Evolutionary conservation across 208 protist species (phyloP).

Genomic region (Trypanosomatidae sp.): DNA sequence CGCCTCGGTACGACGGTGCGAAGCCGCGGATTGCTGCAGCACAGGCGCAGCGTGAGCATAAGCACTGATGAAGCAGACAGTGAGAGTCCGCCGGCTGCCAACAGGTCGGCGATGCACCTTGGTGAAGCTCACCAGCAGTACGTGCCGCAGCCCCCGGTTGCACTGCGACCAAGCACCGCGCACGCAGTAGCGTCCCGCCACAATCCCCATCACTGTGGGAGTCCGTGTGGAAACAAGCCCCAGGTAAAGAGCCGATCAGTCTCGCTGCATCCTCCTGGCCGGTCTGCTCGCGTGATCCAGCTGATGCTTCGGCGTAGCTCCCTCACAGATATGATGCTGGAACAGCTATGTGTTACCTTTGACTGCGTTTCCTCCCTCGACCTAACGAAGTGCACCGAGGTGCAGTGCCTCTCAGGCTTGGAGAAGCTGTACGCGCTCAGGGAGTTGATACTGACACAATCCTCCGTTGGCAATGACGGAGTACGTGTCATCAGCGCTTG

Average conservation of each 20-base stretch:
- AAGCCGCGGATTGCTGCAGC: conserved; percentile 7
- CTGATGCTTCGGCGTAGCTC: conserved; percentile 24
- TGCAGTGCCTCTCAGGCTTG: conserved; percentile 41
- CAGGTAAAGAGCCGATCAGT: not conserved
- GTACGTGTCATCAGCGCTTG: conserved; percentile 40
- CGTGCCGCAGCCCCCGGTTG: conserved; percentile 21
- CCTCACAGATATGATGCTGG: conserved; percentile 16
- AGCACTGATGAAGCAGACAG: not conserved
- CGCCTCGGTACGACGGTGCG: conserved; percentile 4
- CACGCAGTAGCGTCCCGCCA: not conserved
- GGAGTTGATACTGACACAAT: conserved; percentile 31
- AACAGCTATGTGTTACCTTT: conserved; percentile 16
- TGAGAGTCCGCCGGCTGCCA: not conserved
- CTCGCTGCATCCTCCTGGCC: not conserved
- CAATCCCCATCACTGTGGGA: conserved; percentile 1
- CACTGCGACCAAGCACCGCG: conserved; percentile 16
- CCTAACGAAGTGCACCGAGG: conserved; percentile 43
- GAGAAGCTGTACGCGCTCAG: conserved; percentile 24
- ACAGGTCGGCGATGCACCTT: conserved; percentile 7
- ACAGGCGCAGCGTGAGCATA: conserved; percentile 5
- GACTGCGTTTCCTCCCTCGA: conserved; percentile 35
- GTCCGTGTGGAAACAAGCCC: conserved; percentile 2
- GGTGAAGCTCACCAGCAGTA: conserved; percentile 23
- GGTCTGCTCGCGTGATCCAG: conserved; percentile 6
- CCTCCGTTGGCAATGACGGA: conserved; percentile 45